Evolutionary conservation across 2,329 filamentous ascomycete genomes (phyloP).

Genomic region (Aureobasidium melanogenum): DNA sequence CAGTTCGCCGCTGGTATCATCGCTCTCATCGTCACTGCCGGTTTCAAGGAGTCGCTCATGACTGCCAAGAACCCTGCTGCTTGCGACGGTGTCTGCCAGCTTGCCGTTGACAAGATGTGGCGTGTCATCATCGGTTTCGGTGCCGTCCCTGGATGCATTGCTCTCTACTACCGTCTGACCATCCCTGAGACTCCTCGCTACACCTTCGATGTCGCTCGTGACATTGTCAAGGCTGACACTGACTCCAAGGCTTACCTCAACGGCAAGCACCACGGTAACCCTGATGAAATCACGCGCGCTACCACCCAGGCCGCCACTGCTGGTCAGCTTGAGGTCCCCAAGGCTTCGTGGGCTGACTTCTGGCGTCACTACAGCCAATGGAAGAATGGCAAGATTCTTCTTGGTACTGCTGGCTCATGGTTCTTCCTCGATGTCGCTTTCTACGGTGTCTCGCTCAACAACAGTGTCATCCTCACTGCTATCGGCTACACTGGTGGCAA

Average conservation of each 20-base stretch:
- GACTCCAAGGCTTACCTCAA: conserved; percentile 68
- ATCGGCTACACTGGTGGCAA: conserved; percentile 64
- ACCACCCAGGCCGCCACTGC: conserved; percentile 46
- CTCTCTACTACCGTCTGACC: conserved; percentile 77
- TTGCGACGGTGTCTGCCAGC: conserved; percentile 56
- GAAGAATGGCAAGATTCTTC: conserved; percentile 62
- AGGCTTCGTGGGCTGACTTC: conserved; percentile 68
- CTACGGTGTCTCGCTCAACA: conserved; percentile 60
- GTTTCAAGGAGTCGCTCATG: conserved; percentile 29
- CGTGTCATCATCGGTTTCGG: conserved; percentile 72
- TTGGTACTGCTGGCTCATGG: conserved; percentile 79
- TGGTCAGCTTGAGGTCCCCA: conserved; percentile 52
- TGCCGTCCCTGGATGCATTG: conserved; percentile 69
- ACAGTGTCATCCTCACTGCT: conserved; percentile 58
- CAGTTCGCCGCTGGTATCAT: conserved; percentile 69
- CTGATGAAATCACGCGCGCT: conserved; percentile 60
- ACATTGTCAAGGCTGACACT: conserved; percentile 63
- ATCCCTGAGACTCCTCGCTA: conserved; percentile 85
- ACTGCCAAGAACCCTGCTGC: conserved; percentile 36
- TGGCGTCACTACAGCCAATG: conserved; percentile 58
- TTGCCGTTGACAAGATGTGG: conserved; percentile 84
- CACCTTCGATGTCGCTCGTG: conserved; percentile 71
- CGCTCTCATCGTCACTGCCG: conserved; percentile 53
- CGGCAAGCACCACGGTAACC: conserved; percentile 52
- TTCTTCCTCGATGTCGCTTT: conserved; percentile 63